Base-by-base conservation (phyloP, 129 eudicot species). In the Solidago caesia region DNA sequence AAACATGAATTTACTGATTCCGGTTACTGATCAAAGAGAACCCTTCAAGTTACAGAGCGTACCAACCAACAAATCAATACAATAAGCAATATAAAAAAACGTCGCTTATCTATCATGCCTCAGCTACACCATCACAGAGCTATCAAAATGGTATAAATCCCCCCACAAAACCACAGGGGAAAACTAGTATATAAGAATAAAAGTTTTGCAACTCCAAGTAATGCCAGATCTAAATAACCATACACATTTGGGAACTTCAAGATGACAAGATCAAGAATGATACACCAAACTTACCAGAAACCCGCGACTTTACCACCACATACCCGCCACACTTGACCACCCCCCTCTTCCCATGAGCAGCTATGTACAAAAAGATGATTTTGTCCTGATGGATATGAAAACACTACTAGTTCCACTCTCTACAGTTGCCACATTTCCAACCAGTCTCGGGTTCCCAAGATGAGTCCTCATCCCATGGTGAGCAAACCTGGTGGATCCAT, bases 351-450 rank as follows among this genome's bases (percentile, higher is more conserved):
- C 65, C 55, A 16, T 52, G 65, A 75, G 41, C 79, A 75, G 79
- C 46, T 75, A 60, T 65, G 55, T 75, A 75, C 73, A 69, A 47
- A 68, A 70, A 39, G 81, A 49, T 45, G 26, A 6, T 27, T 33
- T 5, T 39, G 43, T 14, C 64, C 71, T 77, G 12, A 8, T 4
- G 48, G 62, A 62, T 33, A 49, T 13, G 46, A 65, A 51, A 52
- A 64, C 13, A 10, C 25, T 70, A 39, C 79, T 82, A 91, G 64
- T 77, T 75, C 89, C 88, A 85, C 39, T 75, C 89, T 7, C 92
- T 55, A 76, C 99, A 95, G 70, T 75, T 81, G 68, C 94, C 95
- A 80, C 99, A 95, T 80, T 75, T 88, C 99, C 99, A 95, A 27
- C 81, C 82, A 8, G 78, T 87, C 42, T 79, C 83, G n/a, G 83